Percentiles rank a stretch among this genome's conserved stretches.
These are phyloP conservation scores for Tetraselmis striata DNA, from an alignment of 139 green algal genomes.

Conservation along the genomic window DNA sequence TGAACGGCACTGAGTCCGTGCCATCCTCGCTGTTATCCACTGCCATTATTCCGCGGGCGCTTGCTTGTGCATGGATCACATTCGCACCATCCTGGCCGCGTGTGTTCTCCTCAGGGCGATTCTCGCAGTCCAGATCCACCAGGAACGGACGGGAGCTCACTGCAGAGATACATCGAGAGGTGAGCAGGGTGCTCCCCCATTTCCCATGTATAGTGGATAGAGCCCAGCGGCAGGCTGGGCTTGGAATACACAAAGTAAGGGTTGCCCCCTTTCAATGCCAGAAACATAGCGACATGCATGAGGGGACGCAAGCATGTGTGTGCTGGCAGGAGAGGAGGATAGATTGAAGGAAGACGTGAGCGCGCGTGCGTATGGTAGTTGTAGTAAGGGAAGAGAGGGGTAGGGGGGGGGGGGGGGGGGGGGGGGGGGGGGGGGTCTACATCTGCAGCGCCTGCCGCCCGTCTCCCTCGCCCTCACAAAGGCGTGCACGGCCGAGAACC, in stretches of 20 bases:
- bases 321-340: too few species aligned
- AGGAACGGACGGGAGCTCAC: conserved; percentile 16
- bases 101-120: background rate
- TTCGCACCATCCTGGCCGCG: background rate
- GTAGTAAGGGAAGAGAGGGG: too few species aligned
- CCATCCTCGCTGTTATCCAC: conserved; percentile 4
- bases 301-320: too few species aligned
- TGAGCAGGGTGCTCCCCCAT: background rate
- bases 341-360: too few species aligned
- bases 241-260: too few species aligned
- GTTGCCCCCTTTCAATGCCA: too few species aligned
- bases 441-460: background rate
- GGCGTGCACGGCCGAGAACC: background rate
- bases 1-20: conserved; percentile 22
- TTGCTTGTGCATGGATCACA: background rate
- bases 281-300: too few species aligned
- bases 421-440: too few species aligned
- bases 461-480: background rate
- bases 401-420: too few species aligned
- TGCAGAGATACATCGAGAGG: conserved; percentile 1
- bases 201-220: too few species aligned
- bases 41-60: background rate
- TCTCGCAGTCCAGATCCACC: conserved; percentile 14
- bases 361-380: too few species aligned
- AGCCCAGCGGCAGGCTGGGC: too few species aligned